A percentile compares a stretch with the other conserved stretches of the same genome.
phyloP scores from a whole-genome alignment of 2,329 filamentous ascomycete species.

The Sphaerulina populicola region DNA sequence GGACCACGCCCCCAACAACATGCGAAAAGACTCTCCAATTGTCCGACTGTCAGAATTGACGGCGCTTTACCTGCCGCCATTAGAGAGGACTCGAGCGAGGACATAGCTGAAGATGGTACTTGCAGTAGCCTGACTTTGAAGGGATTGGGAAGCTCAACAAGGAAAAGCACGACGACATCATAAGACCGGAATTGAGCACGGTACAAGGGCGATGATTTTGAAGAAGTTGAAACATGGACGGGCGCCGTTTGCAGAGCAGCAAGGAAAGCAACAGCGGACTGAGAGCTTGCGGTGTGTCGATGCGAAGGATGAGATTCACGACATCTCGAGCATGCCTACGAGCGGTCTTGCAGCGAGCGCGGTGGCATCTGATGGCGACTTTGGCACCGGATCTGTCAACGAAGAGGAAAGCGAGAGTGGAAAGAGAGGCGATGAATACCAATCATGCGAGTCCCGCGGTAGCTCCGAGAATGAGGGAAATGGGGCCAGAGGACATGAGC shows the following conservation, averaged over 20 bases:
- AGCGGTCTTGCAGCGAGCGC: too few species aligned
- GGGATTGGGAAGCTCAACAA: neutral
- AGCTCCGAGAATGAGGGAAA: neutral
- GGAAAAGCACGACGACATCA: neutral
- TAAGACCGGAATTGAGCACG: too few species aligned
- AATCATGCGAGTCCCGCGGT: neutral
- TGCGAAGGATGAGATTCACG: too few species aligned
- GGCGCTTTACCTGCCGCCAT: neutral
- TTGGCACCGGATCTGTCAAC: too few species aligned
- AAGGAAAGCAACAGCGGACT: too few species aligned
- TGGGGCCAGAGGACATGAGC: neutral
- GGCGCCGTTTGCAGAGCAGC: too few species aligned
- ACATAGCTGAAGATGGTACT: neutral
- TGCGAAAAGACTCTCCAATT: neutral
- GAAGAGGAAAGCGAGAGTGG: neutral
- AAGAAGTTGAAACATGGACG: too few species aligned
- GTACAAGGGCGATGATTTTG: too few species aligned
- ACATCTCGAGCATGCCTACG: too few species aligned
- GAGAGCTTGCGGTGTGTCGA: too few species aligned
- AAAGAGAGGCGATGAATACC: neutral
- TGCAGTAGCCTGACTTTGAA: neutral
- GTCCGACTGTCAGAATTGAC: neutral
- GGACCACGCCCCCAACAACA: too few species aligned
- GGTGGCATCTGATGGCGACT: too few species aligned
- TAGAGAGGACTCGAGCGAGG: neutral